Base-by-base conservation (phyloP, 257 asterid species). In the Solanum chiquidenum region DNA sequence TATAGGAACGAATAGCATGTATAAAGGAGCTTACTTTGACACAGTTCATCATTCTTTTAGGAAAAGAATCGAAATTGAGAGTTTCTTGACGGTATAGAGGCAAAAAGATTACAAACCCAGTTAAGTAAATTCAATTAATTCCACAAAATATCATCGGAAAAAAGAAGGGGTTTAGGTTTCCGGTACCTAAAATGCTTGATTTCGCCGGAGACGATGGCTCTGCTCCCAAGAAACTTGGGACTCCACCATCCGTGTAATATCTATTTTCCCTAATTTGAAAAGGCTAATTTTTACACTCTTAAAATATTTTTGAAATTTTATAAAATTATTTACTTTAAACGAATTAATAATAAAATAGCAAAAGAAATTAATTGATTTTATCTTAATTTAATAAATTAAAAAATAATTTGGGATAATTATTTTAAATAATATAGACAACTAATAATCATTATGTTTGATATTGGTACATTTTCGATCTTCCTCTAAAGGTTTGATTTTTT, bases 1-100 rank as follows among this genome's bases (percentile, higher is more conserved):
- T 58, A 82, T 52, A 44, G 25, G 60, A 88, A 85, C 42, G 68
- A 52, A 83, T 74, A 82, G 66, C 46, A 86, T 84, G 23, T 44
- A 85, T 79, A 83, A 82, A 66, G 69, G 72, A 23, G 87, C 35
- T 86, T 46, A 77, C 49, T 89, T 91, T 88, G 88, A 85, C 46
- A 33, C 68, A 80, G 75, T 86, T 88, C 91, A 88, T 75, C 96
- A 92, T 88, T 31, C n/a, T 82, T 31, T 29, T 10, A 42, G 9
- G 11, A 5, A 6, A n/a, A 12, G 0, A 80, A 27, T 9, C 4
- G 9, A 80, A 46, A 80, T 80, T 46, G 85, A 27, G 35, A 16
- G 66, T 9, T 79, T 79, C 40, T 27, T 77, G 62, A 42, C 25
- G 7, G 8, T 42, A 44, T 1, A 79, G 16, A 79, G 64, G 27